Evolutionary conservation across 345 rosid species (phyloP).

Genomic region (Mangifera indica): DNA sequence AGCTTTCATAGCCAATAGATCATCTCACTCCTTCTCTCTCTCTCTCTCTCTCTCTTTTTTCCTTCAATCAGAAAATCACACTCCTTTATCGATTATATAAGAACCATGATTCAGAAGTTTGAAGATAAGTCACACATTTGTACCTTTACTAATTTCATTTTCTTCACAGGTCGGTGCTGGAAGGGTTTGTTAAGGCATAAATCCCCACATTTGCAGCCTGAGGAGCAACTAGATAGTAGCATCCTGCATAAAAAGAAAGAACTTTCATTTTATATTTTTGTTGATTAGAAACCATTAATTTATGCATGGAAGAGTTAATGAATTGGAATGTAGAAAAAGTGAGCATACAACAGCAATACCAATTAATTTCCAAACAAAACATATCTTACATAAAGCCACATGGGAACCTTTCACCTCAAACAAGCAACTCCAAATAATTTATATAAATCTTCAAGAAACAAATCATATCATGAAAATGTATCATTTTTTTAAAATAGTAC

Average conservation of each 20-base stretch:
- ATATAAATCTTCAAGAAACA: conserved; percentile 5
- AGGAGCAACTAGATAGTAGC: conserved; percentile 92
- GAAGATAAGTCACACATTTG: conserved; percentile 3
- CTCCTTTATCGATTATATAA: background rate
- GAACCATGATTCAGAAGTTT: no score
- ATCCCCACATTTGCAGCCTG: conserved; percentile 85
- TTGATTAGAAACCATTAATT: background rate
- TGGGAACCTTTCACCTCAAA: background rate
- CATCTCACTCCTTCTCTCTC: no score
- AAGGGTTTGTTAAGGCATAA: conserved; percentile 88
- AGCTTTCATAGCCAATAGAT: background rate
- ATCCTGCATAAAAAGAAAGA: conserved; percentile 49
- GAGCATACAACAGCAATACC: conserved; percentile 3
- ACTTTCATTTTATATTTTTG: background rate
- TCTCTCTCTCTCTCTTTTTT: no score
- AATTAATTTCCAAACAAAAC: background rate
- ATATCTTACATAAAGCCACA: background rate
- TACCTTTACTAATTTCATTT: conserved; percentile 90
- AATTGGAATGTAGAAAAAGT: background rate
- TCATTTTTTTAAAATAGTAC: background rate
- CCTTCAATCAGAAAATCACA: background rate
- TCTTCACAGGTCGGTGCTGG: conserved; percentile 81
- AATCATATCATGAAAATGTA: background rate
- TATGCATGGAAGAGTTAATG: background rate
- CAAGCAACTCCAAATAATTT: conserved; percentile 13